A percentile compares a stretch with the other conserved stretches of the same genome.
Evolutionary conservation across 352 stramenopile genomes (phyloP).

Genomic region (Halophytophthora batemanensis): DNA sequence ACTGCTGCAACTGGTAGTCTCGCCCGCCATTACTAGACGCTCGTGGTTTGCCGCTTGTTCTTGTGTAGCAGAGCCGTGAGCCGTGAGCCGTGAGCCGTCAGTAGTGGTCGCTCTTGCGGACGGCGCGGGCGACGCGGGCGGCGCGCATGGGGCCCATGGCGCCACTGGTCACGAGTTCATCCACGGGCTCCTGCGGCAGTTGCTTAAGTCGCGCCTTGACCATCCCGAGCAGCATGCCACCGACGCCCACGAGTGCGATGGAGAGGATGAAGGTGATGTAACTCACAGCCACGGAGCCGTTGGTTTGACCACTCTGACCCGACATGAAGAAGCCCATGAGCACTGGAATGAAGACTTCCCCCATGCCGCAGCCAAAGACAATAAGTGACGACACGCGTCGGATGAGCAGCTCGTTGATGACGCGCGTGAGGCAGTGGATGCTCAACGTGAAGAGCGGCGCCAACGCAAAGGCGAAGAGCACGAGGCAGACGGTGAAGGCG

Average conservation of each 20-base stretch:
- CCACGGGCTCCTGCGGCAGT: conserved; percentile 30
- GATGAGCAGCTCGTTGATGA: conserved; percentile 81
- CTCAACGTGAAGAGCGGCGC: conserved; percentile 79
- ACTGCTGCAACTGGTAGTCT: too few species aligned
- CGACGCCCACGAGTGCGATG: conserved; percentile 65
- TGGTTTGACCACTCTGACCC: conserved; percentile 70
- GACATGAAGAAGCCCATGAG: conserved; percentile 89
- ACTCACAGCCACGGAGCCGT: conserved; percentile 67
- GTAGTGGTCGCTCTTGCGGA: conserved; percentile 24
- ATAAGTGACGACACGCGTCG: conserved; percentile 79
- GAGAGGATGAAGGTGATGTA: conserved; percentile 80
- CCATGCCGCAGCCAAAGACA: conserved; percentile 81
- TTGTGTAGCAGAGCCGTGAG: too few species aligned
- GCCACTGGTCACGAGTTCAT: conserved; percentile 31
- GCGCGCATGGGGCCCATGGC: conserved; percentile 28
- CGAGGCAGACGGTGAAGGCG: conserved; percentile 50
- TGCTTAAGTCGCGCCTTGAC: conserved; percentile 60
- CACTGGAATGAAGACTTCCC: conserved; percentile 79
- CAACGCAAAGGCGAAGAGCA: conserved; percentile 62
- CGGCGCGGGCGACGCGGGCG: conserved; percentile 16
- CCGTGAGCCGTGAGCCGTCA: too few species aligned
- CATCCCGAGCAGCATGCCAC: conserved; percentile 67
- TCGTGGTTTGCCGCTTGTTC: too few species aligned
- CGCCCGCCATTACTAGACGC: too few species aligned
- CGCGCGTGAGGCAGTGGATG: conserved; percentile 79